phyloP scores from a whole-genome alignment of 305 asterid species.

The Stenogyne calaminthoides region DNA sequence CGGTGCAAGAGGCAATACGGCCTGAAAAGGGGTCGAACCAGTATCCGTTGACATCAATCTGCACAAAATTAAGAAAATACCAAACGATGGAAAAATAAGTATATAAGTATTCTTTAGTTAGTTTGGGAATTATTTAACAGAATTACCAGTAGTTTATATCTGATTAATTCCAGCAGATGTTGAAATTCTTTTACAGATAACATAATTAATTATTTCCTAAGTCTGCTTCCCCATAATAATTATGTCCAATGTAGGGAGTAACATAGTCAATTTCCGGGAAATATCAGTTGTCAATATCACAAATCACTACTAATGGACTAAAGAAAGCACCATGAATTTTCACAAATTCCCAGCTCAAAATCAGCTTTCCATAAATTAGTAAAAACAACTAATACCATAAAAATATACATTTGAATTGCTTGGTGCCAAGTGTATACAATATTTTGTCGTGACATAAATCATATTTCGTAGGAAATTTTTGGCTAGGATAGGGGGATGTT shows the following conservation, averaged over 20 bases:
- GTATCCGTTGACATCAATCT: conserved; percentile 15
- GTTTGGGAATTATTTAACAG: neutral
- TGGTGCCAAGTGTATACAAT: no score
- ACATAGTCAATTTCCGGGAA: conserved; percentile 15
- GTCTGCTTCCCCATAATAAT: neutral
- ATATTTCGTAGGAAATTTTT: no score
- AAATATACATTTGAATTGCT: no score
- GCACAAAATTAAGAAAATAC: neutral
- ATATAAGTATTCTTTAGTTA: neutral
- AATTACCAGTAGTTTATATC: neutral
- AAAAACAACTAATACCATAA: no score
- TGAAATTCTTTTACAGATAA: conserved; percentile 10
- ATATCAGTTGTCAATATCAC: neutral
- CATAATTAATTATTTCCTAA: neutral
- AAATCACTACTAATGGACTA: neutral
- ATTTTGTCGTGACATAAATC: neutral
- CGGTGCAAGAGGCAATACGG: neutral
- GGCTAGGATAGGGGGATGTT: neutral
- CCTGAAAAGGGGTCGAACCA: neutral
- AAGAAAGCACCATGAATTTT: neutral
- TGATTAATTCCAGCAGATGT: conserved; percentile 25
- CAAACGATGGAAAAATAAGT: neutral
- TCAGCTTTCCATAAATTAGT: neutral
- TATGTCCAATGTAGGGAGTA: neutral
- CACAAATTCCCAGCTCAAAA: neutral